phyloP scores from a whole-genome alignment of 768 basidiomycete genomes.

The Solioccasus polychromus region DNA sequence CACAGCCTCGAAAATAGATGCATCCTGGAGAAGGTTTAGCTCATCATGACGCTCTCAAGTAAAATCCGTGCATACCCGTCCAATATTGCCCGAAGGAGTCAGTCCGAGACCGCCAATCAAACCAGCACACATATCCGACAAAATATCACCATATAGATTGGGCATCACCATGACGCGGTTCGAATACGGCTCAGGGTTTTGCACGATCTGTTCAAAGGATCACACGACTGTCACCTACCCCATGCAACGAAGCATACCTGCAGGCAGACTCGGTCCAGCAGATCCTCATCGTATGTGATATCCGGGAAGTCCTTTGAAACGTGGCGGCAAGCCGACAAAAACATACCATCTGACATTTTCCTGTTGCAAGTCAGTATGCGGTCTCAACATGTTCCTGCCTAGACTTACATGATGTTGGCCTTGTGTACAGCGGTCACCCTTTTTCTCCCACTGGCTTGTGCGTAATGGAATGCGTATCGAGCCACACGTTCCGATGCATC shows the following conservation, averaged over 20 bases:
- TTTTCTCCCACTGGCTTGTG: slow-evolving; percentile 80
- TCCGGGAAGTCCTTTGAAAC: slow-evolving; percentile 95
- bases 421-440: slow-evolving; percentile 99
- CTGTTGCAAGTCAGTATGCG: slow-evolving; percentile 40
- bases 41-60: slow-evolving; percentile 2
- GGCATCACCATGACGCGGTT: slow-evolving; percentile 99
- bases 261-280: slow-evolving; percentile 94
- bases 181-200: slow-evolving; percentile 89
- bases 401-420: slow-evolving; percentile 93
- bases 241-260: slow-evolving; percentile 48
- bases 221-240: background rate
- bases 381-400: background rate
- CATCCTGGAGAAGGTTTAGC: slow-evolving; percentile 60
- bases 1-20: slow-evolving; percentile 99
- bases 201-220: slow-evolving; percentile 61
- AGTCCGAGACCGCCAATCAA: slow-evolving; percentile 97
- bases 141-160: slow-evolving; percentile 93
- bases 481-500: slow-evolving; percentile 98
- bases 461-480: slow-evolving; percentile 97
- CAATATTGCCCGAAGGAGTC: slow-evolving; percentile 97
- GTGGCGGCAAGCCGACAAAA: slow-evolving; percentile 94
- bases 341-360: slow-evolving; percentile 99
- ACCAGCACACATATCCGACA: slow-evolving; percentile 98
- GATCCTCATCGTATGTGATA: slow-evolving; percentile 92
- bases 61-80: slow-evolving; percentile 56